phyloP scores from a whole-genome alignment of 352 stramenopile genomes.

The Pythium guiyangense region DNA sequence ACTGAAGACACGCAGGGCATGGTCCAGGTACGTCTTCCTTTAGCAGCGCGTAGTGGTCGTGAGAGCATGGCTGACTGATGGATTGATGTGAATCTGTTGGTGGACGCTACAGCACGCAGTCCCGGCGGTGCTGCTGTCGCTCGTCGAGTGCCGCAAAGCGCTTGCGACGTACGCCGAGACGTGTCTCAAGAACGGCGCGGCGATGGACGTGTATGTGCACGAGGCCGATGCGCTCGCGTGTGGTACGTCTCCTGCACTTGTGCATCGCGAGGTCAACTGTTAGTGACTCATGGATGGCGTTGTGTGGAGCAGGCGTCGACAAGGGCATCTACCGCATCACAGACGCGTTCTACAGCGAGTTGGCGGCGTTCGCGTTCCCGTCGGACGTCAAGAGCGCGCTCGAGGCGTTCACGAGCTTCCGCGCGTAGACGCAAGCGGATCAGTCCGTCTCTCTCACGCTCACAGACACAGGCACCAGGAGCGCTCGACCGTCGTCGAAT shows the following conservation, averaged over 20 bases:
- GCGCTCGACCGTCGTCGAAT: too few relatives aligned
- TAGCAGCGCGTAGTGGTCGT: too few relatives aligned
- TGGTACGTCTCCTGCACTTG: too few relatives aligned
- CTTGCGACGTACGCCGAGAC: constrained; percentile 68
- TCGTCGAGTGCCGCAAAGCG: constrained; percentile 60
- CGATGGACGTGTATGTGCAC: constrained; percentile 56
- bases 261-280: too few relatives aligned
- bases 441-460: not conserved
- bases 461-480: too few relatives aligned
- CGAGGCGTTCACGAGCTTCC: constrained; percentile 39
- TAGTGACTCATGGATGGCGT: too few relatives aligned
- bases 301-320: constrained; percentile 63
- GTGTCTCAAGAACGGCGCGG: constrained; percentile 53
- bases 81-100: not conserved
- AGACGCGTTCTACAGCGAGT: constrained; percentile 54
- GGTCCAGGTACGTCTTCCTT: constrained; percentile 64
- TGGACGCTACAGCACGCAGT: constrained; percentile 51
- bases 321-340: constrained; percentile 79
- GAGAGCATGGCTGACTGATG: too few relatives aligned
- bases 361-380: constrained; percentile 52
- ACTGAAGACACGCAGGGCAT: constrained; percentile 58
- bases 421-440: constrained; percentile 21
- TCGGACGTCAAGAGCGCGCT: constrained; percentile 43
- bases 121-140: constrained; percentile 57
- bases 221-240: constrained; percentile 50